phyloP scores from a whole-genome alignment of 805 yeast genomes.

The Metschnikowia noctiluminum region DNA sequence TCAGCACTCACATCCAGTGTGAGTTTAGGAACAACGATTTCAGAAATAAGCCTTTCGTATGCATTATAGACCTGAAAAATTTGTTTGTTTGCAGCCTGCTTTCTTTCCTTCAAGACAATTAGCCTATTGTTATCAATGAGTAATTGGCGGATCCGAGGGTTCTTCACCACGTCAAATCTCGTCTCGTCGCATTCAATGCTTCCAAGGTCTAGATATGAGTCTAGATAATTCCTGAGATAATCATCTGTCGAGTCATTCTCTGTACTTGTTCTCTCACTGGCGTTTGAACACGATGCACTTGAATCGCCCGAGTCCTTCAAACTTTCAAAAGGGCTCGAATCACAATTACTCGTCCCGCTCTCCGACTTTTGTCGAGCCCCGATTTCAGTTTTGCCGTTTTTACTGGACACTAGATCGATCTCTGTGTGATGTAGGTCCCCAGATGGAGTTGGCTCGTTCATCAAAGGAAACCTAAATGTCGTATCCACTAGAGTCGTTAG shows the following conservation, averaged over 20 bases:
- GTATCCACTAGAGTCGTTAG: constrained; percentile 24
- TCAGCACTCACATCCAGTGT: constrained; percentile 18
- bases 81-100: constrained; percentile 22
- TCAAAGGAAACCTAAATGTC: constrained; percentile 10
- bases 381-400: neutral
- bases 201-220: constrained; percentile 11
- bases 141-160: constrained; percentile 22
- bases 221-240: constrained; percentile 27
- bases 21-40: constrained; percentile 27
- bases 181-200: constrained; percentile 4
- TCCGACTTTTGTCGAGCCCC: too few species aligned
- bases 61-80: constrained; percentile 21
- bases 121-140: constrained; percentile 28
- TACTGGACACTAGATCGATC: neutral
- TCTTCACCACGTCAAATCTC: constrained; percentile 7
- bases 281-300: neutral
- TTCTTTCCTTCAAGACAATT: constrained; percentile 17
- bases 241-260: constrained; percentile 9
- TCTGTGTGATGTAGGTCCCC: neutral
- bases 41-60: constrained; percentile 30
- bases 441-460: neutral
- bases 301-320: neutral
- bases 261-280: neutral
- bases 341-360: too few species aligned
- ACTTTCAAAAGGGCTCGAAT: too few species aligned